Evolutionary conservation across 2,329 filamentous ascomycete genomes (phyloP), one percentile per base, ranked within the genome.

Genomic region (Ascochyta pisi): DNA sequence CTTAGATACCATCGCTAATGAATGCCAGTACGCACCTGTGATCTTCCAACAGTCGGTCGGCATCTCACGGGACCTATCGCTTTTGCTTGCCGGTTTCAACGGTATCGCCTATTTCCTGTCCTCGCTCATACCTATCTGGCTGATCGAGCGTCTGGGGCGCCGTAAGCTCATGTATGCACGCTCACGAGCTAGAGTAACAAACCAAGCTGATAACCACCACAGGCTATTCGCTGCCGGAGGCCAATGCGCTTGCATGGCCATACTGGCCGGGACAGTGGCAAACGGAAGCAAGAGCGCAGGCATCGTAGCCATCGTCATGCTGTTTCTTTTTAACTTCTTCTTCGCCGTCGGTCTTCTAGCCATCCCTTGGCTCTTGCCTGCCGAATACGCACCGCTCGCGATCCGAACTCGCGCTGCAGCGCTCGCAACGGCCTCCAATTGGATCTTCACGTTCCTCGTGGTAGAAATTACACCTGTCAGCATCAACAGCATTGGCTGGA

Each of bases 11-110:
- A 38, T 38, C 19, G 4, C 38, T 40, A 24, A 24, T 19, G 5
- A 12, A 19, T 19, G 22, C 9, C 55, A 61, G 38, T 57, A 59
- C 38, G 59, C 55, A 13, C 77, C 78, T 0, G 77, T 78, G 42
- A 80, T 81, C 50, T 80, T 81, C 59, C 74, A 82, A 50, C 63
- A 77, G 12, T 78, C 76, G 0, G 75, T 81, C 19, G 79, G 78
- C 8, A 77, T 81, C 58, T 65, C 68, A 1, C 75, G 76, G 37
- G 76, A 79, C 43, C 58, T 69, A 1, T 69, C 74, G 0, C 56
- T 74, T 13, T 56, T 76, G 26, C 33, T 77, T 19, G 70, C 73
- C 8, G 73, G 70, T 1, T 72, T 69, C 45, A 82, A 82, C 58
- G 81, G 81, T 26, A 26, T 76, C 6, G 75, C 71, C 1, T 78